phyloP scores from a whole-genome alignment of 495 filamentous ascomycete genomes.

The Xylaria venustula region DNA sequence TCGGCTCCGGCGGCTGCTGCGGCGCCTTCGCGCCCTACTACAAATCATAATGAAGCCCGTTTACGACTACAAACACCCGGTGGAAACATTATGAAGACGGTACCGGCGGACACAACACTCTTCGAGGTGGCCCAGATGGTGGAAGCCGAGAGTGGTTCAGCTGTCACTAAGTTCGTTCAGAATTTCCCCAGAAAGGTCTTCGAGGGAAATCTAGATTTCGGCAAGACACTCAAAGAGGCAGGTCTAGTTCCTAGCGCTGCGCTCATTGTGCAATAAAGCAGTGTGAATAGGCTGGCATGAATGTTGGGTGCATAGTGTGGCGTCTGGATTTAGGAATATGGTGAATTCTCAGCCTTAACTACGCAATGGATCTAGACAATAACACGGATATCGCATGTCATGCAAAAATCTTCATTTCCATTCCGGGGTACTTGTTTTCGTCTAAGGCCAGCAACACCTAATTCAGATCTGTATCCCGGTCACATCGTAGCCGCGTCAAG shows the following conservation, averaged over 20 bases:
- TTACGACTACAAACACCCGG: slow-evolving; percentile 73
- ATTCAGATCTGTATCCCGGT: slow-evolving; percentile 13
- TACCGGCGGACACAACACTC: slow-evolving; percentile 81
- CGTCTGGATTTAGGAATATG: slow-evolving; percentile 14
- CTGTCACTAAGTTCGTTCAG: slow-evolving; percentile 73
- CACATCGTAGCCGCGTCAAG: slow-evolving; percentile 21
- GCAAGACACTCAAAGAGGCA: slow-evolving; percentile 87
- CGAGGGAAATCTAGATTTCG: slow-evolving; percentile 71
- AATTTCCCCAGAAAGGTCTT: slow-evolving; percentile 88
- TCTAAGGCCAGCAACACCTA: slow-evolving; percentile 15
- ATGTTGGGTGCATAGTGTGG: slow-evolving; percentile 19
- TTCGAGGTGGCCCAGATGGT: slow-evolving; percentile 87
- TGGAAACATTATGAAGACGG: slow-evolving; percentile 77
- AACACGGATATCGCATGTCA: slow-evolving; percentile 10
- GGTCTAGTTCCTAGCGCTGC: slow-evolving; percentile 86
- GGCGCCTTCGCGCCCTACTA: slow-evolving; percentile 33
- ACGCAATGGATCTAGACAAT: not conserved
- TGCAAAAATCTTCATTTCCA: slow-evolving; percentile 13
- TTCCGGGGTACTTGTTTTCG: slow-evolving; percentile 13
- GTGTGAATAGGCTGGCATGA: not conserved
- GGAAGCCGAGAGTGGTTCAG: slow-evolving; percentile 53
- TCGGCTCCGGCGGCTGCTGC: slow-evolving; percentile 32
- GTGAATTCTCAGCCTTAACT: not conserved
- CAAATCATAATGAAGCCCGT: slow-evolving; percentile 71
- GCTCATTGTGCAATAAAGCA: slow-evolving; percentile 64